These are phyloP conservation scores for Adansonia gregorii DNA, from an alignment of 441 rosid genomes.

Conservation along the genomic window DNA sequence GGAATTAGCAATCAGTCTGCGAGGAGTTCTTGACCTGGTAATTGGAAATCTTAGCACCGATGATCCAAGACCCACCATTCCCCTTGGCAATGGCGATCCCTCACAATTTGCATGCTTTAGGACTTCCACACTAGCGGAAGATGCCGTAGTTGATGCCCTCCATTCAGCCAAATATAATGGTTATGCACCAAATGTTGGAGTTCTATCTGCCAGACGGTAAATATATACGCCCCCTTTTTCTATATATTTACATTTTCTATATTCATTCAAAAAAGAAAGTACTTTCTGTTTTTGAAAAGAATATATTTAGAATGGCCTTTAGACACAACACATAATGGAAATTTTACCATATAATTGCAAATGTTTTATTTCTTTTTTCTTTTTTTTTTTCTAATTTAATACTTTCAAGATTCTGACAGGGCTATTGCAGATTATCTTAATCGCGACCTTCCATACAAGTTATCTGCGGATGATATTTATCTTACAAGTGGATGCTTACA, in stretches of 20 bases:
- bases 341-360: no score
- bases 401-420: slow-evolving; percentile 34
- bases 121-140: slow-evolving; percentile 42
- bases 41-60: slow-evolving; percentile 38
- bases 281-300: not conserved
- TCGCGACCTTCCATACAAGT: slow-evolving; percentile 49
- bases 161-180: slow-evolving; percentile 46
- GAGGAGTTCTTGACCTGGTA: slow-evolving; percentile 40
- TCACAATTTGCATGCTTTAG: slow-evolving; percentile 51
- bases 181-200: slow-evolving; percentile 42
- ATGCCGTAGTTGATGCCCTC: slow-evolving; percentile 49
- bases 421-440: slow-evolving; percentile 65
- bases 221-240: not conserved
- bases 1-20: slow-evolving; percentile 33
- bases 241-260: not conserved
- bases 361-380: no score
- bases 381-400: not conserved
- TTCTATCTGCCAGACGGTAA: slow-evolving; percentile 43
- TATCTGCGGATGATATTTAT: slow-evolving; percentile 53
- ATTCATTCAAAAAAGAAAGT: not conserved
- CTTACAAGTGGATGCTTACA: slow-evolving; percentile 51
- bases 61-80: slow-evolving; percentile 39
- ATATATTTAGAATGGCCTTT: no score
- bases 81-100: slow-evolving; percentile 60
- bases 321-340: no score